These are phyloP conservation scores for Candida nanaspora DNA, from an alignment of 805 yeast species.

Conservation along the genomic window DNA sequence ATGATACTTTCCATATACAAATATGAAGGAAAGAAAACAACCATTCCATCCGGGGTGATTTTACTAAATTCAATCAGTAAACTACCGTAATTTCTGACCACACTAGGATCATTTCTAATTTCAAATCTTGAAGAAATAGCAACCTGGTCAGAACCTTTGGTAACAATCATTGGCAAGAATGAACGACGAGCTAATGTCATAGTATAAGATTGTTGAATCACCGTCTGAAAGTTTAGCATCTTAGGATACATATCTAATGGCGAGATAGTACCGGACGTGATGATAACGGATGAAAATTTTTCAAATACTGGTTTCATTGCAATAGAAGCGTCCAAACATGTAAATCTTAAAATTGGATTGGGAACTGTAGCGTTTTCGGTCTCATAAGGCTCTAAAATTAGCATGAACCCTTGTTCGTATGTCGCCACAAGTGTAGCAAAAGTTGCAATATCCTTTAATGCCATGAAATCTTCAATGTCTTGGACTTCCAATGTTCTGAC, in stretches of 20 bases:
- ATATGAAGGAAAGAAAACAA: conserved; percentile 95
- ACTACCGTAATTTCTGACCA: conserved; percentile 94
- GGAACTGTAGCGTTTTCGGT: conserved; percentile 93
- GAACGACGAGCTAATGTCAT: conserved; percentile 93
- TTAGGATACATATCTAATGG: conserved; percentile 98
- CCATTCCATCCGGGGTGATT: conserved; percentile 96
- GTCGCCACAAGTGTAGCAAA: conserved; percentile 96
- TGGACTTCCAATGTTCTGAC: conserved; percentile 84
- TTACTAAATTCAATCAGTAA: conserved; percentile 87
- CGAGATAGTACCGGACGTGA: conserved; percentile 96
- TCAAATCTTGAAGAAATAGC: conserved; percentile 95
- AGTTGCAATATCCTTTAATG: conserved; percentile 91
- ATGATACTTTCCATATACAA: conserved; percentile 97
- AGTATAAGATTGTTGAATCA: conserved; percentile 87
- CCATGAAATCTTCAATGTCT: conserved; percentile 86
- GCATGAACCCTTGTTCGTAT: conserved; percentile 85
- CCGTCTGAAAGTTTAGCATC: conserved; percentile 91
- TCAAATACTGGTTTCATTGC: conserved; percentile 97
- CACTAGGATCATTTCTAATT: conserved; percentile 95
- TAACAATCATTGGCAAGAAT: conserved; percentile 90
- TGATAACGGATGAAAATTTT: conserved; percentile 82
- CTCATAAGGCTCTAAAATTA: conserved; percentile 93
- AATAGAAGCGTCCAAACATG: conserved; percentile 95
- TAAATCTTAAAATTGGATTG: conserved; percentile 86
- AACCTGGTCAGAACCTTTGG: conserved; percentile 97